Percentiles rank a stretch among this genome's conserved stretches.
These are phyloP conservation scores for Fusarium sp. DNA, from an alignment of 2,329 filamentous ascomycete species.

Conservation along the genomic window DNA sequence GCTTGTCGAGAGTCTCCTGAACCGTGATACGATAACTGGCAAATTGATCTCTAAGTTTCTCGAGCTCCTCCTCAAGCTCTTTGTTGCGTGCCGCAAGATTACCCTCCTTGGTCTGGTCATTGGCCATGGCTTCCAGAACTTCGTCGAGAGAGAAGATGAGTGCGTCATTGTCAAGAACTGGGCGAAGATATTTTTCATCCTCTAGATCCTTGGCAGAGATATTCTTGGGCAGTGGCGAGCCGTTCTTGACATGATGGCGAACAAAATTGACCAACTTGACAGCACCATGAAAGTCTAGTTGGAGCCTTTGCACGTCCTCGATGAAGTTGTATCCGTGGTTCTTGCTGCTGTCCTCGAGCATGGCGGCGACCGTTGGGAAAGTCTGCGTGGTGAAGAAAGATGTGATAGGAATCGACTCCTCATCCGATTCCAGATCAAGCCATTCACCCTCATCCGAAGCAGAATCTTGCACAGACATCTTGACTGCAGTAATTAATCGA, in stretches of 20 bases:
- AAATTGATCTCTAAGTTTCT: constrained; percentile 70
- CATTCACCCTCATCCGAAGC: constrained; percentile 61
- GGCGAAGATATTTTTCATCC: constrained; percentile 85
- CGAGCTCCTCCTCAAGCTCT: constrained; percentile 71
- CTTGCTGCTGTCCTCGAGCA: constrained; percentile 77
- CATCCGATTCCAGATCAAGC: constrained; percentile 70
- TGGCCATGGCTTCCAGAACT: constrained; percentile 57
- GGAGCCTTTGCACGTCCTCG: constrained; percentile 66
- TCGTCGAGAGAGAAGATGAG: constrained; percentile 90
- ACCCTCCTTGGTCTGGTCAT: constrained; percentile 53
- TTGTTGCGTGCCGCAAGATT: constrained; percentile 62
- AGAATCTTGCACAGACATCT: constrained; percentile 49
- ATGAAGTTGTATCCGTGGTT: constrained; percentile 76
- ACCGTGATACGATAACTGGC: constrained; percentile 74
- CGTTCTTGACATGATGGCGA: constrained; percentile 60
- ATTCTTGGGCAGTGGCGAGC: constrained; percentile 63
- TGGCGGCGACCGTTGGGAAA: constrained; percentile 72
- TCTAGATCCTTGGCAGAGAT: constrained; percentile 73
- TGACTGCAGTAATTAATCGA: constrained; percentile 51
- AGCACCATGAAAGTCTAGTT: constrained; percentile 77
- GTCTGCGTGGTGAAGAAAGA: constrained; percentile 76
- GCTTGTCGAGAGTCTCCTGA: constrained; percentile 73
- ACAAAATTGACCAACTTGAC: constrained; percentile 82
- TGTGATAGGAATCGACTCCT: constrained; percentile 70
- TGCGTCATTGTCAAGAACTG: constrained; percentile 88